A percentile compares a stretch with the other conserved stretches of the same genome.
phyloP scores from a whole-genome alignment of 352 stramenopile species.

The Globisporangium middletonii region DNA sequence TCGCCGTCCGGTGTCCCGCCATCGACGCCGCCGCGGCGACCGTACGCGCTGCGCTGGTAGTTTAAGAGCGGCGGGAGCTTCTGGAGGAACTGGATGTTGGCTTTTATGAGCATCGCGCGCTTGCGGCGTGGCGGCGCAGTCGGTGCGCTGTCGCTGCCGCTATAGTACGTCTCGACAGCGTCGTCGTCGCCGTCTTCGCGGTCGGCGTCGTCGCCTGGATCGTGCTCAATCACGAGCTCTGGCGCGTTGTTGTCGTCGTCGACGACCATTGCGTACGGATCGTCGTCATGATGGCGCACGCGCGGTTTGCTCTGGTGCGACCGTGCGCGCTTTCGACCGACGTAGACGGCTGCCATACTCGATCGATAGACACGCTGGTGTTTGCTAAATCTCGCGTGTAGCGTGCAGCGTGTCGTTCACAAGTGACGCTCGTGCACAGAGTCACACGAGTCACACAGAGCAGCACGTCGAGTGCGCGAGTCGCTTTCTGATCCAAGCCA shows the following conservation, averaged over 20 bases:
- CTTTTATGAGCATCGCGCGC: constrained; percentile 42
- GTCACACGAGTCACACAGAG: no score
- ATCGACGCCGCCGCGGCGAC: constrained; percentile 57
- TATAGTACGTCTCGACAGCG: constrained; percentile 5
- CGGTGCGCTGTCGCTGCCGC: constrained; percentile 11
- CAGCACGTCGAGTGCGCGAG: no score
- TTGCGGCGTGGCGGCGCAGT: constrained; percentile 29
- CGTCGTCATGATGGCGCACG: background rate
- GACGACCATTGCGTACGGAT: constrained; percentile 11
- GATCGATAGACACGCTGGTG: no score
- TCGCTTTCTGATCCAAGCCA: no score
- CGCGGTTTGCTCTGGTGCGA: background rate
- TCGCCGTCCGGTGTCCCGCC: constrained; percentile 27
- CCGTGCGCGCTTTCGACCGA: constrained; percentile 17
- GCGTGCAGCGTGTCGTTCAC: no score
- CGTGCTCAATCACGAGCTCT: constrained; percentile 2
- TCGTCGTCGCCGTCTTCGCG: constrained; percentile 17
- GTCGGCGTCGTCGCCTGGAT: constrained; percentile 9
- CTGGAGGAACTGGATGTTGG: constrained; percentile 59
- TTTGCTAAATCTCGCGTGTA: no score
- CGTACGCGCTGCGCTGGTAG: constrained; percentile 55
- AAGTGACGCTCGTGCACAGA: no score
- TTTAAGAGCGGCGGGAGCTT: constrained; percentile 55
- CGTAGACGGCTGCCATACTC: no score
- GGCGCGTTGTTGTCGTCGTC: constrained; percentile 7